Percentiles rank a stretch among this genome's conserved stretches.
Conservation (phyloP, 129 eudicot genomes). For the Tanacetum coccineum region DNA sequence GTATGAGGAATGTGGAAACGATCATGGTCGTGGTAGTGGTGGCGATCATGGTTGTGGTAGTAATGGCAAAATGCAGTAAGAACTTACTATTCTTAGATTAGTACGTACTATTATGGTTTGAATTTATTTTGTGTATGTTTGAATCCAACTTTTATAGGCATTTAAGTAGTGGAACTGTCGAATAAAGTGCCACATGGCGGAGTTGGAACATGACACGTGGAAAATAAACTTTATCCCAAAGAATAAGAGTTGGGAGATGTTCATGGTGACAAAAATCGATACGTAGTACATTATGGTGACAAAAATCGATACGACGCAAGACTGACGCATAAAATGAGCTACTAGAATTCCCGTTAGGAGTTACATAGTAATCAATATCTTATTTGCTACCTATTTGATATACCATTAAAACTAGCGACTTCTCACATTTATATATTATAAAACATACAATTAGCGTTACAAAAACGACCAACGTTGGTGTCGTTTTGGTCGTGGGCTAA, state of each 20-base stretch:
- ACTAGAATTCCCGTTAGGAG: too few species aligned
- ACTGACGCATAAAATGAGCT: too few species aligned
- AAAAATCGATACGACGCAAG: too few species aligned
- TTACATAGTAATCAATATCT: too few species aligned
- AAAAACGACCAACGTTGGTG: too few species aligned
- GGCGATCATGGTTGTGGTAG: conserved; percentile 13
- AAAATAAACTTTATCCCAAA: conserved; percentile 1
- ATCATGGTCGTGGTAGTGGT: not conserved
- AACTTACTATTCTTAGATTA: not conserved
- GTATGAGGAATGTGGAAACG: conserved; percentile 2
- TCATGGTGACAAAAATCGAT: not conserved
- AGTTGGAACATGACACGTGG: conserved; percentile 9
- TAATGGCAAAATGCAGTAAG: not conserved
- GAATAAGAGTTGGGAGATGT: not conserved
- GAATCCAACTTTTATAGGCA: conserved; percentile 15
- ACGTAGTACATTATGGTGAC: too few species aligned
- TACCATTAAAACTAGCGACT: too few species aligned
- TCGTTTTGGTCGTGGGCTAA: too few species aligned
- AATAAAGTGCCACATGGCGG: conserved; percentile 7
- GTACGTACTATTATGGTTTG: not conserved
- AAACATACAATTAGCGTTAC: too few species aligned
- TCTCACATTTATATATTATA: too few species aligned
- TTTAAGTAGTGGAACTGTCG: conserved; percentile 2
- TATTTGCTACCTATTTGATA: too few species aligned
- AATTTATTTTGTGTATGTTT: conserved; percentile 4